Conservation (phyloP, 257 asterid species). For the Mentha longifolia region DNA sequence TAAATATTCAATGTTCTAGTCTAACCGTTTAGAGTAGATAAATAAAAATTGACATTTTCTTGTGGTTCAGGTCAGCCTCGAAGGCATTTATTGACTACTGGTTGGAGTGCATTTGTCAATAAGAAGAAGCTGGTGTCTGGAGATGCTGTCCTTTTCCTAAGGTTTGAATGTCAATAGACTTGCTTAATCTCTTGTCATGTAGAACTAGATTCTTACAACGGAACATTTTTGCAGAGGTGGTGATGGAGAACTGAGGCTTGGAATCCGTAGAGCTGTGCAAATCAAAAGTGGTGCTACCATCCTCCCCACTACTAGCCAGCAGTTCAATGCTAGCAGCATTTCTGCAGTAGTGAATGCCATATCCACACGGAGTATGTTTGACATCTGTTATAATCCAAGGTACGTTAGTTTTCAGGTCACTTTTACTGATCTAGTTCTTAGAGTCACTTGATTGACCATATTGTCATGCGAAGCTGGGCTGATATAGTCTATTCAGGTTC, state of each 20-base stretch:
- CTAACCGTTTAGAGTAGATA: not conserved
- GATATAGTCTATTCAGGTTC: not conserved
- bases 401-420: slow-evolving; percentile 33
- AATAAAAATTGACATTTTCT: not conserved
- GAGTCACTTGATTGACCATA: not conserved
- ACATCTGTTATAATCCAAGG: slow-evolving; percentile 92
- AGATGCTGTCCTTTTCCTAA: slow-evolving; percentile 93
- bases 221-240: slow-evolving; percentile 67
- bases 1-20: not conserved
- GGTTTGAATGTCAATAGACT: slow-evolving; percentile 46
- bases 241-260: slow-evolving; percentile 95
- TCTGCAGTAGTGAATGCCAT: slow-evolving; percentile 66
- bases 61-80: slow-evolving; percentile 91
- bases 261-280: slow-evolving; percentile 93
- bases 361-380: slow-evolving; percentile 56
- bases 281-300: slow-evolving; percentile 54
- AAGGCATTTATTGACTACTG: slow-evolving; percentile 96
- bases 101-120: slow-evolving; percentile 99
- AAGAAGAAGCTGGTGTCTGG: slow-evolving; percentile 93
- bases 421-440: not conserved
- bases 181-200: not conserved
- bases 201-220: slow-evolving; percentile 6
- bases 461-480: not conserved
- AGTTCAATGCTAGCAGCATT: slow-evolving; percentile 60
- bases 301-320: slow-evolving; percentile 53